Conservation (phyloP, 2,329 filamentous ascomycete species). For the Aspergillus neoniger region DNA sequence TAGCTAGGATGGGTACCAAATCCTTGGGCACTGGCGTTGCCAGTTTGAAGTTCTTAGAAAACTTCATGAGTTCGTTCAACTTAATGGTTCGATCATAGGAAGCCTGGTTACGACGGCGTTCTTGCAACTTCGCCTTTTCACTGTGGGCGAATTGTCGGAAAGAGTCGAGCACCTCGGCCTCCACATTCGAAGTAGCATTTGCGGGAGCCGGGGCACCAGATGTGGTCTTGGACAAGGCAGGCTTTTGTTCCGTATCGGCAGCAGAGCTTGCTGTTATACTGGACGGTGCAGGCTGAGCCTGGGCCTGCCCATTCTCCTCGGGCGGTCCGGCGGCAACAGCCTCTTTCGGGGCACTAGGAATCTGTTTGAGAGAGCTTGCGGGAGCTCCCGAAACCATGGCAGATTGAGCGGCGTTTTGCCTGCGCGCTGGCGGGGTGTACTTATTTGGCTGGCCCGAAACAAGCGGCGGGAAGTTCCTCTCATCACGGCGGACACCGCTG, state of each 20-base stretch:
- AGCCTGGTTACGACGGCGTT: slow-evolving; percentile 57
- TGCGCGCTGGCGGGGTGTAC: slow-evolving; percentile 87
- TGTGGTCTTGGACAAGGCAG: slow-evolving; percentile 24
- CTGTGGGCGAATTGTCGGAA: slow-evolving; percentile 66
- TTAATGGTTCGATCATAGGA: slow-evolving; percentile 84
- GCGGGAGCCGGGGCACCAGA: slow-evolving; percentile 42
- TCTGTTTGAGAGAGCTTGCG: slow-evolving; percentile 87
- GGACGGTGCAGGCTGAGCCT: slow-evolving; percentile 20
- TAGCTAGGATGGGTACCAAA: slow-evolving; percentile 90
- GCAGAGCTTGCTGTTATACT: slow-evolving; percentile 25
- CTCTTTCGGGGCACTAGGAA: slow-evolving; percentile 65
- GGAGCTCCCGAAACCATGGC: slow-evolving; percentile 76
- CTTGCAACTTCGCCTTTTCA: slow-evolving; percentile 63
- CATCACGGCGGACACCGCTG: slow-evolving; percentile 81
- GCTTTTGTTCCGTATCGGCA: slow-evolving; percentile 30
- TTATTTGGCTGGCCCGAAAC: slow-evolving; percentile 63
- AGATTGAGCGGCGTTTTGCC: slow-evolving; percentile 73
- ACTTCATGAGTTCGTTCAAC: slow-evolving; percentile 91
- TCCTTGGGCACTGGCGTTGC: slow-evolving; percentile 89
- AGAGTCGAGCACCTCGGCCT: slow-evolving; percentile 61
- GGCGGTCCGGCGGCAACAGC: slow-evolving; percentile 32
- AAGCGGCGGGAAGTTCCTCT: slow-evolving; percentile 64
- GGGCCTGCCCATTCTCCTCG: slow-evolving; percentile 27
- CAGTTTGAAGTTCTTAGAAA: slow-evolving; percentile 90
- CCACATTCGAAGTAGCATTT: slow-evolving; percentile 62